Conservation (phyloP, 2,329 filamentous ascomycete genomes). For the Phialophora macrospora region DNA sequence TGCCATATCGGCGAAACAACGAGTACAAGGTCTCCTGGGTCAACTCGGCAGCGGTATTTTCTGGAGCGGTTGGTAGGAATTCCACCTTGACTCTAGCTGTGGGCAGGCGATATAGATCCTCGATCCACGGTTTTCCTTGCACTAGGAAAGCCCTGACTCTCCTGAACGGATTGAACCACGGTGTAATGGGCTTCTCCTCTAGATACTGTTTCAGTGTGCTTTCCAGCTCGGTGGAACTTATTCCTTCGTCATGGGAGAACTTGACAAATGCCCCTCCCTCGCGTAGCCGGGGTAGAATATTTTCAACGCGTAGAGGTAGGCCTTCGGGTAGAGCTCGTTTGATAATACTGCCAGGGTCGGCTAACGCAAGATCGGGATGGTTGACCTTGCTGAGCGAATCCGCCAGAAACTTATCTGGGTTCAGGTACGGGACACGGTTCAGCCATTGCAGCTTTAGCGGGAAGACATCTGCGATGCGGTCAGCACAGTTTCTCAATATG, state of each 20-base stretch:
- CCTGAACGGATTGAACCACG: conserved; percentile 87
- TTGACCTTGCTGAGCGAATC: conserved; percentile 59
- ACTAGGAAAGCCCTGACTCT: conserved; percentile 74
- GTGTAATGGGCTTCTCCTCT: conserved; percentile 72
- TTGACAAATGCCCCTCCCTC: conserved; percentile 95
- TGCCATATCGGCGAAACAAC: conserved; percentile 87
- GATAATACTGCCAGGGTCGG: conserved; percentile 62
- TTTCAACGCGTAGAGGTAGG: conserved; percentile 71
- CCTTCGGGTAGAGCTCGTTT: conserved; percentile 66
- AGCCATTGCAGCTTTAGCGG: conserved; percentile 75
- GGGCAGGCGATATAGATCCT: conserved; percentile 85
- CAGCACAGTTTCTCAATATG: conserved; percentile 19
- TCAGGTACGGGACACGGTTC: conserved; percentile 57
- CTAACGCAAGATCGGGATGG: conserved; percentile 56
- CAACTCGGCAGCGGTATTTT: conserved; percentile 74
- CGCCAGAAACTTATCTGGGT: conserved; percentile 53
- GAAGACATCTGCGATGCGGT: conserved; percentile 69
- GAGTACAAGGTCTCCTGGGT: conserved; percentile 86
- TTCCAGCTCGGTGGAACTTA: conserved; percentile 62
- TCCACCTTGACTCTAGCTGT: conserved; percentile 78
- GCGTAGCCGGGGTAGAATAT: conserved; percentile 82
- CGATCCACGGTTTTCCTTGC: conserved; percentile 86
- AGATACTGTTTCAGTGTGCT: conserved; percentile 67
- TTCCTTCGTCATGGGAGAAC: conserved; percentile 63
- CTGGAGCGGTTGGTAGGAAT: conserved; percentile 75